phyloP scores from a whole-genome alignment of 2,329 filamentous ascomycete genomes.

The Trichoderma endophyticum region DNA sequence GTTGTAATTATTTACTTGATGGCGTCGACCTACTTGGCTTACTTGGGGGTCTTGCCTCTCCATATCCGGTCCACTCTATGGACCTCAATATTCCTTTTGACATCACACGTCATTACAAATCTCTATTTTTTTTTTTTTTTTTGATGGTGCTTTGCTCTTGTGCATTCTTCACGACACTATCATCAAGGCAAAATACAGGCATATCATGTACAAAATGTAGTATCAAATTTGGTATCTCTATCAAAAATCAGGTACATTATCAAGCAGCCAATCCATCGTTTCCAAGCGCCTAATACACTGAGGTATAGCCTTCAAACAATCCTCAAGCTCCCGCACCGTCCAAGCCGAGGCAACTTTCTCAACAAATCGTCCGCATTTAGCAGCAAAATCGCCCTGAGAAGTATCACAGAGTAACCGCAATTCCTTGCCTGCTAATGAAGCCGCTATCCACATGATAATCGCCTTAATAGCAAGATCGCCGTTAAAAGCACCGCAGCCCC shows the following conservation, averaged over 20 bases:
- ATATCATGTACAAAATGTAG: no score
- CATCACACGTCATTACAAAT: no score
- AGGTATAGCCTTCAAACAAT: background rate
- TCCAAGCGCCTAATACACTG: background rate
- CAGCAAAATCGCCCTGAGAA: constrained; percentile 6
- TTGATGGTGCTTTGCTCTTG: background rate
- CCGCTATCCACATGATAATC: constrained; percentile 33
- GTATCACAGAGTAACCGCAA: constrained; percentile 24
- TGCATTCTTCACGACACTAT: background rate
- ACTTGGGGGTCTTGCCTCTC: background rate
- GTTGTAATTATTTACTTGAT: background rate
- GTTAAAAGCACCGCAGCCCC: constrained; percentile 37
- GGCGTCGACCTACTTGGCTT: background rate
- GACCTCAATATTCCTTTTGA: no score
- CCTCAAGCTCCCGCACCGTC: background rate
- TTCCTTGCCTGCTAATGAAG: constrained; percentile 21
- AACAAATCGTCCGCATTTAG: background rate
- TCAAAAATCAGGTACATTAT: background rate
- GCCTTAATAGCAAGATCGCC: constrained; percentile 34
- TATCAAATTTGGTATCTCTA: background rate
- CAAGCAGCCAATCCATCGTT: constrained; percentile 6
- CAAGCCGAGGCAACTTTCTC: background rate
- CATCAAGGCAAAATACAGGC: background rate
- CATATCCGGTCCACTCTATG: no score
- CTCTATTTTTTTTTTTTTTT: background rate